Evolutionary conservation across 1,139 yeast species (phyloP), one percentile per base, ranked within the genome.

Genomic region (Torulaspora globosa): DNA sequence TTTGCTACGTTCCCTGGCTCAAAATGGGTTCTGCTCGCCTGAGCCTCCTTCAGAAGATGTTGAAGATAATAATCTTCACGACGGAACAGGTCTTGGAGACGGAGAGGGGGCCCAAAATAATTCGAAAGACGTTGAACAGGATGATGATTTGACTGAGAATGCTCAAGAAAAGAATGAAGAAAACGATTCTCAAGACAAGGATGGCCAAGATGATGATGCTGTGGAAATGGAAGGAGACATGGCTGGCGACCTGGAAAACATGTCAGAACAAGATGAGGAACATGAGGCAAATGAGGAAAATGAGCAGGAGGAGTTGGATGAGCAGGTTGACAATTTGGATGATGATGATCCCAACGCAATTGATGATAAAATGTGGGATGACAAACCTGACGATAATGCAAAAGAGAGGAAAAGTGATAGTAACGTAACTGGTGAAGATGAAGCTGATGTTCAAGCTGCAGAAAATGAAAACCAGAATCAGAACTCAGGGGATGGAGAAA

Each of bases 361-460:
- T 41, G 98, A 94, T 65, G 98, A 94, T 58, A 92, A 92, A 70
- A 87, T 92, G 96, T 92, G 98, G 98, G 95, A 92, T 60, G 97
- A 89, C 60, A 89, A 90, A 64, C 85, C 85, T 11, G 77, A 81
- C 46, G 90, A 85, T 10, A 80, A 81, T 46, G 75, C 77, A 35
- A 82, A 84, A 59, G 88, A 84, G 58, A 83, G 84, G 60, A 84
- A 83, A 39, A 76, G 88, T 15, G 89, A 85, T 29, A 73, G 78
- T 46, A 70, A 81, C 65, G 82, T 87, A 1, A 80, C 81, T 23
- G 72, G 77, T 47, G 69, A 49, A 12, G 45, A 79, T 2, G 73
- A 76, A 43, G 83, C 82, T 49, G 81, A 83, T 44, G 74, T 82
- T 69, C 78, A 82, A 59, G 89, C 84, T 3, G 73, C 72, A 44